Evolutionary conservation across 192 early-diverging fungal species (phyloP).

Genomic region (Podila verticillata): DNA sequence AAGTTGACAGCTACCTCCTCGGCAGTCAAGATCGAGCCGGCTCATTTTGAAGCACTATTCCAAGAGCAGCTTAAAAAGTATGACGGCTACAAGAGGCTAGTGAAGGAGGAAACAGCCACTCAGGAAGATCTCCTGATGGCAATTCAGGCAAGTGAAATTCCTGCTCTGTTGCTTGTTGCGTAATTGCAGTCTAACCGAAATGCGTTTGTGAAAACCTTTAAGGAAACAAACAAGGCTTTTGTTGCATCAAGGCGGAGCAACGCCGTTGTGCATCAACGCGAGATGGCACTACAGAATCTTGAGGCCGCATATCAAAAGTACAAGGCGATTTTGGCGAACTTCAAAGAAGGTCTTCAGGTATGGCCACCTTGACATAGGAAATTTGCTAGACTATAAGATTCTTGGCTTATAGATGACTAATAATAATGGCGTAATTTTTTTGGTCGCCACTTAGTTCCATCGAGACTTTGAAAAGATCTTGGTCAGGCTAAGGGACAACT

Average conservation of each 20-base stretch:
- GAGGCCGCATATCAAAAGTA: conserved; percentile 80
- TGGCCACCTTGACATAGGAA: not conserved
- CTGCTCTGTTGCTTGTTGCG: no score
- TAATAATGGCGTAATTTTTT: not conserved
- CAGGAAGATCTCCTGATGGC: conserved; percentile 70
- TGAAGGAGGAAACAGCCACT: conserved; percentile 66
- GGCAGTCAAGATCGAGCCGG: conserved; percentile 75
- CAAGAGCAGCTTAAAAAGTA: conserved; percentile 77
- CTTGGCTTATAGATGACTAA: not conserved
- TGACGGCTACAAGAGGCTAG: conserved; percentile 64
- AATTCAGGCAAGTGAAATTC: conserved; percentile 46
- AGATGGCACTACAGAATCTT: conserved; percentile 80
- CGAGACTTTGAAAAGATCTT: conserved; percentile 71
- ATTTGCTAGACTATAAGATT: not conserved
- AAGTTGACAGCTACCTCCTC: conserved; percentile 69
- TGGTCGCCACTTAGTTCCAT: conserved; percentile 22
- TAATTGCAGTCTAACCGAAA: no score
- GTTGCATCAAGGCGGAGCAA: conserved; percentile 68
- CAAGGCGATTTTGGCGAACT: conserved; percentile 75
- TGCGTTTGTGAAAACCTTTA: not conserved
- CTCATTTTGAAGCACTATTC: conserved; percentile 83
- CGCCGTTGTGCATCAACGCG: conserved; percentile 69
- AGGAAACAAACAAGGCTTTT: conserved; percentile 75
- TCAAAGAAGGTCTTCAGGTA: conserved; percentile 83
- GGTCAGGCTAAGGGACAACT: conserved; percentile 66